Evolutionary conservation across 306 rosid species (phyloP), one percentile per base, ranked within the genome.

Genomic region (Clitoria ternatea): DNA sequence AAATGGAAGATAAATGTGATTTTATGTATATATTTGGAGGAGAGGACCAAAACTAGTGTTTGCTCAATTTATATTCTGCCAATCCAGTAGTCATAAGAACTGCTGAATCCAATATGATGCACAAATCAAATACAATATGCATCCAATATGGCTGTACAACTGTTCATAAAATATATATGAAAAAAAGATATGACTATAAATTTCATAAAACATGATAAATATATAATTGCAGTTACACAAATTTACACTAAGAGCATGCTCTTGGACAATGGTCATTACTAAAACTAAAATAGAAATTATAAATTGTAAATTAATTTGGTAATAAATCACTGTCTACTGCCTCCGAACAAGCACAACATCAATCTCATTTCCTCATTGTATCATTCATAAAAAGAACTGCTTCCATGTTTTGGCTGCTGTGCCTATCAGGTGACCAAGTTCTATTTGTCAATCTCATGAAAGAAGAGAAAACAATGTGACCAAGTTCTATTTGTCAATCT

Each of bases 41-140:
- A 30, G 43, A 13, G 57, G 73, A 30, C 22, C 48, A 32, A 49
- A 67, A 20, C 20, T 35, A 68, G n/a, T 32, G 26, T 2, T 18
- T 49, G 47, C 61, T 67, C 48, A 70, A 44, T 42, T 65, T 60
- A 17, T 59, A 14, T 15, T 67, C 66, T 70, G 14, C 69, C 17
- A 50, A 64, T 24, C n/a, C 60, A 62, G 33, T 37, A 53, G 47
- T 30, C 29, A 27, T 19, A 49, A 53, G 67, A 63, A 70, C 60
- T 63, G 80, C 52, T 23, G 11, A 56, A 29, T 32, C 63, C 40
- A 54, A 27, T 24, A 26, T 6, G 37, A 54, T 24, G 36, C 36
- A 26, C 15, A 4, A 12, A 24, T 52, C 7, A 12, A 24, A 52
- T 11, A 52, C 17, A 2, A 11, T 4, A 29, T 14, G 40, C 29